Evolutionary conservation across 2,329 filamentous ascomycete species (phyloP), one percentile per base, ranked within the genome.

Genomic region (Fusarium sp.): DNA sequence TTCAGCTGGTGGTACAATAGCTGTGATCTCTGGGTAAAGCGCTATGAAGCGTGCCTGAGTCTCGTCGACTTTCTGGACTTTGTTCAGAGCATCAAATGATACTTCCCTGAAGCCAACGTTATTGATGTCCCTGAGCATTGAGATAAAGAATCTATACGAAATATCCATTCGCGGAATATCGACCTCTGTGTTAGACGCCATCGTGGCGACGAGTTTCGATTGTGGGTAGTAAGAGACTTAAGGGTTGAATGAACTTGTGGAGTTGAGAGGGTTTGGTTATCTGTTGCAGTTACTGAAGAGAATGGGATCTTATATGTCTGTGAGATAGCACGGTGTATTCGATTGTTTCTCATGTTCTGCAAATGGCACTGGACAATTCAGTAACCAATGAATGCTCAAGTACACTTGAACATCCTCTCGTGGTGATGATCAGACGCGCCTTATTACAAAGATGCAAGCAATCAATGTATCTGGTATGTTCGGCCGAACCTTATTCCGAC

Each of bases 361-460:
- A 14, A n/a, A 50, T 20, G 14, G 17, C 18, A 7, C 12, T 26
- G 48, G 26, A 37, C 20, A 18, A 23, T 23, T 23, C 23, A 23
- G 3, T 13, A 17, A 2, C 30, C 4, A 11, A 33, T 9, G 45
- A 10, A 49, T 17, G 27, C 10, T 11, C 20, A 6, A 10, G 4
- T 5, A 2, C 20, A 17, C 27, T 12, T 20, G 2, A 32, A 20
- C 9, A 14, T 32, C n/a, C 11, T 6, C 3, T 20, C 0, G 30
- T n/a, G 18, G 4, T 8, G 7, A 12, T 30, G 18, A 14, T 5
- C 12, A 26, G 20, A 37, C 20, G 6, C 12, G 14, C 14, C 8
- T 2, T 0, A 23, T 10, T 0, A 26, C 15, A 7, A 20, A n/a
- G 17, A n/a, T n/a, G 6, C 7, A 15, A 37, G 35, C 17, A n/a